Evolutionary conservation across 139 green algal genomes (phyloP).

Genomic region (Auxenochlorella pyrenoidosa): DNA sequence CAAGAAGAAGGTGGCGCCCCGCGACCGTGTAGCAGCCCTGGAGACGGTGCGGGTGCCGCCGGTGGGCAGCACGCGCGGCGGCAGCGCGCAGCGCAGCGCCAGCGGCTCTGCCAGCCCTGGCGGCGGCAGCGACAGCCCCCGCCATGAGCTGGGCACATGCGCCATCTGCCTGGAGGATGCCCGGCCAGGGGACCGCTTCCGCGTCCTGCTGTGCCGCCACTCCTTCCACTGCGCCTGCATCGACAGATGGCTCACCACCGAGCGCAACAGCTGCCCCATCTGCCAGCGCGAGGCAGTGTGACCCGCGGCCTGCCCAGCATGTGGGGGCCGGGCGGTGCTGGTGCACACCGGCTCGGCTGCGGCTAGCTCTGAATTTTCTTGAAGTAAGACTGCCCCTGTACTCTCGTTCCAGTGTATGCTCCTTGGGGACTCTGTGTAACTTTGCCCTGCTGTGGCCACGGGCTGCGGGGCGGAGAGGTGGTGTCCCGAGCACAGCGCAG

Average conservation of each 20-base stretch:
- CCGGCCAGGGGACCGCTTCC: constrained; percentile 26
- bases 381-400: no score
- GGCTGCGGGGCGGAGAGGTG: no score
- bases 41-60: constrained; percentile 35
- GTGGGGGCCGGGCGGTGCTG: no score
- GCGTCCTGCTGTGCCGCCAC: constrained; percentile 40
- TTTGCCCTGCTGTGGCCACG: no score
- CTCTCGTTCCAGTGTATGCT: no score
- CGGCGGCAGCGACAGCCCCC: background rate
- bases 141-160: constrained; percentile 15
- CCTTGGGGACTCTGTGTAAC: no score
- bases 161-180: constrained; percentile 48
- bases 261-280: constrained; percentile 43
- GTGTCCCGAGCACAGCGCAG: no score
- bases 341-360: no score
- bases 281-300: constrained; percentile 28
- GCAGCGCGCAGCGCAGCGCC: background rate
- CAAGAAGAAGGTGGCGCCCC: constrained; percentile 62
- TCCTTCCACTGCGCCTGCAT: constrained; percentile 45
- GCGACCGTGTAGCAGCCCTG: constrained; percentile 52
- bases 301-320: background rate
- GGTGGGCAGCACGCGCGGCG: background rate
- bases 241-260: constrained; percentile 38
- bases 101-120: background rate
- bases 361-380: no score